Evolutionary conservation across 2,329 filamentous ascomycete genomes (phyloP).

Genomic region (Triangularia verruculosa): DNA sequence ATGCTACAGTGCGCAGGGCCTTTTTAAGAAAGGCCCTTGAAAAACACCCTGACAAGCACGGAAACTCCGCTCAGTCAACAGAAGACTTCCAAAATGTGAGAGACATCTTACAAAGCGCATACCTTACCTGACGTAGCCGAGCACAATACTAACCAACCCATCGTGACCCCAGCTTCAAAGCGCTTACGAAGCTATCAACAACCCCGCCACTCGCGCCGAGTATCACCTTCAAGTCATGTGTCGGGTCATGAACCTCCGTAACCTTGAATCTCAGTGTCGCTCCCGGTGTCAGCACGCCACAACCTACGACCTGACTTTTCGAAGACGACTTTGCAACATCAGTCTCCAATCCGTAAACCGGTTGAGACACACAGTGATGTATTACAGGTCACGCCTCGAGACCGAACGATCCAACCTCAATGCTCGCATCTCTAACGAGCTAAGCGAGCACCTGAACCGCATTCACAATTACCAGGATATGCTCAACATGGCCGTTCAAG

Average conservation of each 20-base stretch:
- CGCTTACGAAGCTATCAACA: neutral
- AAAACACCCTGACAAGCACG: too few relatives aligned
- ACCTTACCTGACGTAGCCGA: too few relatives aligned
- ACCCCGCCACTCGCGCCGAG: neutral
- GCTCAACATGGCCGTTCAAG: neutral
- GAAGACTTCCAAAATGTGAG: neutral
- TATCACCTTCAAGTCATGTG: neutral
- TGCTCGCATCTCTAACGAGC: neutral
- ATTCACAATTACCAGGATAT: neutral
- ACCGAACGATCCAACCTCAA: neutral
- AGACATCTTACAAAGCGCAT: too few relatives aligned
- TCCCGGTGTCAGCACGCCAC: neutral
- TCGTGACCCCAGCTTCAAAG: too few relatives aligned
- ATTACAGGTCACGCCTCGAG: neutral
- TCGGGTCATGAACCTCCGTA: neutral
- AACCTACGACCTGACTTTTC: neutral
- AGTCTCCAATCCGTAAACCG: neutral
- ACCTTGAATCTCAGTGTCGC: neutral
- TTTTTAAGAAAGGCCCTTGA: too few relatives aligned
- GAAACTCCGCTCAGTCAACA: too few relatives aligned
- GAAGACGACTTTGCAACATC: neutral
- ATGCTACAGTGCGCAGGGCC: too few relatives aligned
- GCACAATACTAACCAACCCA: too few relatives aligned
- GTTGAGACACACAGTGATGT: neutral
- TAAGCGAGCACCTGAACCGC: neutral